Conservation (phyloP, 225 moss, liverwort and hornwort species). For the Lunularia cruciata region DNA sequence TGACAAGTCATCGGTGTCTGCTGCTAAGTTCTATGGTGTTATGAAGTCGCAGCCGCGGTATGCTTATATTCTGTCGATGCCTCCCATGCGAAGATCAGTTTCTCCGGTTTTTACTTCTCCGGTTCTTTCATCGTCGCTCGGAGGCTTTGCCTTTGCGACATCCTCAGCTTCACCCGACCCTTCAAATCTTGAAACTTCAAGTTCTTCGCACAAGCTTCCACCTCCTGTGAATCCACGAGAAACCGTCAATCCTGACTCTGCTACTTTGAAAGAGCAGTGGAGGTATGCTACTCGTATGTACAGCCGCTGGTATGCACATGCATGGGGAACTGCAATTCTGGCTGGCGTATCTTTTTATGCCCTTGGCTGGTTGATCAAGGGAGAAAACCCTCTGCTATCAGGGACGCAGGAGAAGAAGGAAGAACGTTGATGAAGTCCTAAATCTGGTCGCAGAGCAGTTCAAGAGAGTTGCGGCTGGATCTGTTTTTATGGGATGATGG, state of each 20-base stretch:
- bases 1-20: neutral
- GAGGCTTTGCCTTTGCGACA: neutral
- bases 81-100: neutral
- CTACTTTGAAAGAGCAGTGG: slow-evolving; percentile 80
- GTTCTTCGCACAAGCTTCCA: slow-evolving; percentile 31
- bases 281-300: slow-evolving; percentile 69
- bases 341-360: slow-evolving; percentile 68
- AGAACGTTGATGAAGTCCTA: no score
- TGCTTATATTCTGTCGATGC: neutral
- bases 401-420: slow-evolving; percentile 45
- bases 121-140: neutral
- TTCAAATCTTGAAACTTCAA: neutral
- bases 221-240: slow-evolving; percentile 75
- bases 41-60: neutral
- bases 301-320: slow-evolving; percentile 74
- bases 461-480: no score
- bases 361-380: slow-evolving; percentile 82
- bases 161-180: neutral
- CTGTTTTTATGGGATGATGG: no score
- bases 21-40: neutral
- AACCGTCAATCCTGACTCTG: slow-evolving; percentile 60
- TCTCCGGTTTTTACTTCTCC: neutral
- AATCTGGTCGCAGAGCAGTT: no score
- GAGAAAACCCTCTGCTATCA: slow-evolving; percentile 66
- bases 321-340: slow-evolving; percentile 90